phyloP scores from a whole-genome alignment of 1,139 yeast genomes.

The Suhomyces chickasaworum region DNA sequence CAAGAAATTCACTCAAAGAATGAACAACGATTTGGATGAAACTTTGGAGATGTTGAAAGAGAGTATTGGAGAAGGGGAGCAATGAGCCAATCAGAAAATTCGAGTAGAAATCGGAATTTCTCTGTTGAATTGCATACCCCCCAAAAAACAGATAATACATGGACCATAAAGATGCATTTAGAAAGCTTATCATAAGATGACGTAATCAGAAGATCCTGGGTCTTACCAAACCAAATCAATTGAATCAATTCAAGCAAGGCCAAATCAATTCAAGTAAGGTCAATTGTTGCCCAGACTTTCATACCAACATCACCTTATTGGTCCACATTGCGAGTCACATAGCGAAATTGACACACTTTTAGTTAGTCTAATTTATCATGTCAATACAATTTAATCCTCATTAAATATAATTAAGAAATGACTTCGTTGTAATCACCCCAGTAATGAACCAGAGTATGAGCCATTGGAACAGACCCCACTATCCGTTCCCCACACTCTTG shows the following conservation, averaged over 20 bases:
- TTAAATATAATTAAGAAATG: not conserved
- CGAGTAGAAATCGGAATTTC: no score
- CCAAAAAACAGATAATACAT: not conserved
- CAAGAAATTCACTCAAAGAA: constrained; percentile 26
- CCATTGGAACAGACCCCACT: no score
- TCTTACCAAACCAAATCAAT: no score
- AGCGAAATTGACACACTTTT: not conserved
- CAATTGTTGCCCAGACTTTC: no score
- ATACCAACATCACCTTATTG: not conserved
- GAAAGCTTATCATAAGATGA: not conserved
- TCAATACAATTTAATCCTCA: not conserved
- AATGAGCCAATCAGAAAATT: not conserved
- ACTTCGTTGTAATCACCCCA: no score
- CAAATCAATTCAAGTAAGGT: no score
- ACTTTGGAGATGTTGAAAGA: constrained; percentile 47
- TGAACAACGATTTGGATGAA: constrained; percentile 38
- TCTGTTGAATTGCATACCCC: not conserved
- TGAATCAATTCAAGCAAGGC: no score
- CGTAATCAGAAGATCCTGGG: not conserved
- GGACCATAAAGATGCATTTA: not conserved
- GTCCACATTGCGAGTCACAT: not conserved
- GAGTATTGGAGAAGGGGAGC: constrained; percentile 27
- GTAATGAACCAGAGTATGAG: no score
- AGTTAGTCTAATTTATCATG: not conserved
- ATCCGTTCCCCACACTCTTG: no score